Base-by-base conservation (phyloP, 345 rosid genomes). In the Hibiscus syriacus region DNA sequence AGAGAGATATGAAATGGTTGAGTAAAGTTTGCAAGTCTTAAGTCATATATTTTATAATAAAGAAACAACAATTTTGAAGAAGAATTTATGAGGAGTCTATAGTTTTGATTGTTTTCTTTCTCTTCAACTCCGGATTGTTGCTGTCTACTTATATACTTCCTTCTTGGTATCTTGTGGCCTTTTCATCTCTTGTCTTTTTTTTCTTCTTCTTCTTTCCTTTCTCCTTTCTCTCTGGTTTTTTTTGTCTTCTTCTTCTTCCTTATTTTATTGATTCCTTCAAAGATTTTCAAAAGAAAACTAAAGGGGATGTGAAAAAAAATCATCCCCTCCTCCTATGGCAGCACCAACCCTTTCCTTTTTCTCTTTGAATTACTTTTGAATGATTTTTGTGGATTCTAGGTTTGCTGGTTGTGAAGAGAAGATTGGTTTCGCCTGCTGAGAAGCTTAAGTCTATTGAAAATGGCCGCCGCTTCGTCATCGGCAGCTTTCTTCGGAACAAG, bases 61-160 rank as follows among this genome's bases (percentile, higher is more conserved):
- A 61, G 13, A 39, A 61, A 39, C 52, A 46, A 43, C 66, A 61
- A 22, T 22, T 32, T 60, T 29, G 7, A 46, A 39, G 66, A 61
- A 61, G 50, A 22, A 61, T 17, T 43, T 43, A 43, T 43, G 5
- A 14, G 49, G 66, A 48, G 53, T 48, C 26, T 38, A 59, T 20
- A 22, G 1, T 38, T 61, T 61, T 5, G 65, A 49, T 20, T 66
- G 58, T 49, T 66, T 50, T 66, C 43, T 66, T 66, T 83, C 77
- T 81, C 74, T 78, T 64, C 69, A 61, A 19, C 77, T 79, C 78
- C 80, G 76, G 84, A 78, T 78, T 69, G 75, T 82, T 75, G 86
- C 88, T 79, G 79, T 80, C 82, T 66, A 11, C 45, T 30, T 66
- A 52, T 50, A 48, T 49, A 29, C 55, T 45, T 66, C 32, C 45